Conservation (phyloP, 2,329 filamentous ascomycete genomes). For the Pseudogymnoascus sp. region DNA sequence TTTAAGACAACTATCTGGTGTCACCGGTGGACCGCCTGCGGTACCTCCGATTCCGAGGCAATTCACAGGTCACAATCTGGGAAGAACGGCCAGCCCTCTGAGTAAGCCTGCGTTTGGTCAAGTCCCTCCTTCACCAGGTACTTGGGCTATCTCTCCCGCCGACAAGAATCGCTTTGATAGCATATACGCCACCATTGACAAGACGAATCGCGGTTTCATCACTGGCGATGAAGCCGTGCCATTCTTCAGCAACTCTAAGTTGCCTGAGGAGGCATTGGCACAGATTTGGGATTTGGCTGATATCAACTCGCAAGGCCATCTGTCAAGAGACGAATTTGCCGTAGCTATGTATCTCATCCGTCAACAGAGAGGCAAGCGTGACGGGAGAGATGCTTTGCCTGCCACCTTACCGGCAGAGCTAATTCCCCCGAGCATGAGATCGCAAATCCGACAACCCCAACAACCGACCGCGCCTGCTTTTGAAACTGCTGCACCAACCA, state of each 20-base stretch:
- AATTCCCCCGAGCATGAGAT: conserved; percentile 79
- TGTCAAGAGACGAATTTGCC: conserved; percentile 87
- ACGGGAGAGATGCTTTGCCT: conserved; percentile 58
- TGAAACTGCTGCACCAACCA: conserved; percentile 37
- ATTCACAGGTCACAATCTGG: conserved; percentile 59
- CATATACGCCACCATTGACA: conserved; percentile 80
- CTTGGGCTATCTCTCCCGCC: conserved; percentile 72
- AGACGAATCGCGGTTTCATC: conserved; percentile 71
- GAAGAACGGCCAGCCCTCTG: conserved; percentile 55
- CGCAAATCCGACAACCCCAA: conserved; percentile 44
- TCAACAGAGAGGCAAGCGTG: conserved; percentile 72
- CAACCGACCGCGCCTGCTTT: conserved; percentile 40
- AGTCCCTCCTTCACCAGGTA: conserved; percentile 37
- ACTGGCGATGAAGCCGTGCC: conserved; percentile 90
- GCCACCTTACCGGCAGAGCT: conserved; percentile 72
- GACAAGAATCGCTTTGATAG: conserved; percentile 87
- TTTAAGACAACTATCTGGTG: conserved; percentile 34
- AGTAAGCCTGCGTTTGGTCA: conserved; percentile 43
- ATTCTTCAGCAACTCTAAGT: conserved; percentile 87
- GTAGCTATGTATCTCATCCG: conserved; percentile 97
- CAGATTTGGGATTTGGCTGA: conserved; percentile 97
- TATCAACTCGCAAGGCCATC: conserved; percentile 79
- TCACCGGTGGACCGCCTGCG: conserved; percentile 38
- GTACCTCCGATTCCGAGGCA: conserved; percentile 69
- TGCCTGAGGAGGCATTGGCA: conserved; percentile 82